These are phyloP conservation scores for Hymenoscyphus linearis DNA, from an alignment of 2,329 filamentous ascomycete species.

Conservation along the genomic window DNA sequence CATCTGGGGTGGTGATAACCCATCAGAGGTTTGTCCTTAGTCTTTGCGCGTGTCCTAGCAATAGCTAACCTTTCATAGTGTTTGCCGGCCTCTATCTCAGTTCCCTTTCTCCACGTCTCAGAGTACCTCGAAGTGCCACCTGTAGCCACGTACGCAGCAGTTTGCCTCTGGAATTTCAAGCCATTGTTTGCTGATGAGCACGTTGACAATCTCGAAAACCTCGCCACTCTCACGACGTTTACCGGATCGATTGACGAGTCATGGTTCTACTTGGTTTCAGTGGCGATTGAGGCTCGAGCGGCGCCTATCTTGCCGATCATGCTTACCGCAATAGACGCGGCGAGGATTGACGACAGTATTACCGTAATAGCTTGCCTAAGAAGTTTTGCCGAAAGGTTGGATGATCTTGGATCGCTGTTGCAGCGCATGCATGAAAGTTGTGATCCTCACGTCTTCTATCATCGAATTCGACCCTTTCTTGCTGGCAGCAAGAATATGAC, in stretches of 20 bases:
- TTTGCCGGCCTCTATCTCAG: constrained; percentile 74
- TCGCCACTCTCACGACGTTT: constrained; percentile 83
- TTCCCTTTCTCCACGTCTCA: constrained; percentile 75
- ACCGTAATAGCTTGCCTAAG: constrained; percentile 73
- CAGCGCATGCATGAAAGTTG: constrained; percentile 93
- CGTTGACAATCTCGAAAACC: constrained; percentile 78
- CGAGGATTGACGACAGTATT: constrained; percentile 61
- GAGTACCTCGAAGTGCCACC: constrained; percentile 77
- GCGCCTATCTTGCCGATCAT: constrained; percentile 84
- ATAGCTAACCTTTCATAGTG: constrained; percentile 33
- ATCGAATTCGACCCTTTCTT: constrained; percentile 91
- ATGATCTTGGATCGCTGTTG: constrained; percentile 74
- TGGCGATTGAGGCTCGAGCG: constrained; percentile 90
- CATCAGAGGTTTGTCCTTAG: constrained; percentile 55
- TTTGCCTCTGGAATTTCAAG: constrained; percentile 96
- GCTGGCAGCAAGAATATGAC: constrained; percentile 97
- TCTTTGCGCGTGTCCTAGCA: not conserved
- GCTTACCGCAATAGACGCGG: constrained; percentile 80
- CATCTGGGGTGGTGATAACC: constrained; percentile 88
- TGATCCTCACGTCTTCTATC: constrained; percentile 90
- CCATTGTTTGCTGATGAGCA: constrained; percentile 79
- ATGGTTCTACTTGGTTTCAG: constrained; percentile 96
- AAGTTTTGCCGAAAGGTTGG: constrained; percentile 78
- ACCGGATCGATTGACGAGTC: constrained; percentile 94
- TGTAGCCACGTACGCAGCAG: constrained; percentile 87